Evolutionary conservation across 169 alveolate genomes (phyloP), one percentile per base, ranked within the genome.

Genomic region (Babesia sp.): DNA sequence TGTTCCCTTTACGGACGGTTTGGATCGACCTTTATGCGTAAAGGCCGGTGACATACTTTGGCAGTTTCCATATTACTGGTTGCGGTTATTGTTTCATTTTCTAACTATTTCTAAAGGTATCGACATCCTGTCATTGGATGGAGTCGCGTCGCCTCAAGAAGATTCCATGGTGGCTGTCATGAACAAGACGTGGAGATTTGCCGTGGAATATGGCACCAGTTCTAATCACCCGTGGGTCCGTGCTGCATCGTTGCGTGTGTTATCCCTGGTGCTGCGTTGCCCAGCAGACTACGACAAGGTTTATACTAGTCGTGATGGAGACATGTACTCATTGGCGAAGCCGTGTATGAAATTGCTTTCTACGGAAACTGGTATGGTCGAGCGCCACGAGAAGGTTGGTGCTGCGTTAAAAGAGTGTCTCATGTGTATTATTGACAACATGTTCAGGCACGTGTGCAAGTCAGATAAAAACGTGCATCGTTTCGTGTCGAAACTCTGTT

Each of bases 151-250:
- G 33, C 36, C 59, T 9, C 31, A 1, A 1, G 36, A 44, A 1
- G 74, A 64, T 48, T 37, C 74, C 31, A 31, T 56, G 14, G 7
- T 56, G 2, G 12, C 48, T 64, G 61, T 64, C 0, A 29, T 69
- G 59, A 33, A 50, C 50, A 63, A 44, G 48, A 53, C 68, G 1
- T 69, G 82, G 86, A 26, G 24, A 3, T 78, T 46, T 31, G 69
- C 60, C 20, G 31, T 68, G 20, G 31, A 41, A 9, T 6, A 31
- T 6, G 86, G 82, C 12, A 29, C 59, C 20, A 6, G 46, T 8
- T 69, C 80, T 9, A 67, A 41, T 16, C 86, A 78, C 31, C 86
- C 86, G 26, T 78, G 86, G 86, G 56, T 78, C 37, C 45, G 59
- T 31, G 86, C 82, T 18, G 76, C 86, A n/a, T 63, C 79, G 8